Conservation (phyloP, 2,329 filamentous ascomycete species). For the Clonostachys solani region DNA sequence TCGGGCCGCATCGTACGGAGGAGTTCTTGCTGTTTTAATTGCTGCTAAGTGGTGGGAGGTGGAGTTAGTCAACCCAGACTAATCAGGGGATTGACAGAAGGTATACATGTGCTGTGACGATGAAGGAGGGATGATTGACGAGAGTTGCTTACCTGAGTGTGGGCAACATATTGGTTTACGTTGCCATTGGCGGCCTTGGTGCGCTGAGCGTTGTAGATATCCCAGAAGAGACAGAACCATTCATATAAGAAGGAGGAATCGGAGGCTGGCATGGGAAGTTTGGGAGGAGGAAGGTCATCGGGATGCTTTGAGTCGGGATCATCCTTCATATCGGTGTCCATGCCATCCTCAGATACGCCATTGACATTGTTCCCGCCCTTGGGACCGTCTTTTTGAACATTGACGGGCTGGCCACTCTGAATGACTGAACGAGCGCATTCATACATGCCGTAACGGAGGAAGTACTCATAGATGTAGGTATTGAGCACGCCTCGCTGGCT, state of each 20-base stretch:
- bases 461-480: slow-evolving; percentile 90
- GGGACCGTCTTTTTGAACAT: slow-evolving; percentile 62
- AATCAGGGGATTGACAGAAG: neutral
- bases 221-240: slow-evolving; percentile 98
- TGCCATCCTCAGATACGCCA: slow-evolving; percentile 67
- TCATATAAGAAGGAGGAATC: slow-evolving; percentile 89
- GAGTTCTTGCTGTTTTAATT: slow-evolving; percentile 64
- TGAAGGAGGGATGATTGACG: slow-evolving; percentile 15
- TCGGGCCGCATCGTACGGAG: slow-evolving; percentile 67
- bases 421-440: slow-evolving; percentile 77
- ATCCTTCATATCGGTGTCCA: slow-evolving; percentile 82
- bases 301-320: slow-evolving; percentile 70
- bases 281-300: slow-evolving; percentile 73
- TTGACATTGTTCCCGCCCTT: slow-evolving; percentile 65
- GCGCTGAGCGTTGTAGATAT: slow-evolving; percentile 84
- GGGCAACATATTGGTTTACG: slow-evolving; percentile 72
- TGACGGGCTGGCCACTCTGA: slow-evolving; percentile 61
- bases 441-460: slow-evolving; percentile 79
- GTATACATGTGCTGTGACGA: slow-evolving; percentile 1
- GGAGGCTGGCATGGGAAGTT: slow-evolving; percentile 57
- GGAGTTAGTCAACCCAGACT: slow-evolving; percentile 2
- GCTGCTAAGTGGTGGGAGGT: slow-evolving; percentile 1
- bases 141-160: slow-evolving; percentile 66
- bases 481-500: slow-evolving; percentile 61
- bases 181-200: slow-evolving; percentile 58